A percentile compares a stretch with the other conserved stretches of the same genome.
phyloP scores from a whole-genome alignment of 129 eudicot species.

The Ambrosia artemisiifolia region DNA sequence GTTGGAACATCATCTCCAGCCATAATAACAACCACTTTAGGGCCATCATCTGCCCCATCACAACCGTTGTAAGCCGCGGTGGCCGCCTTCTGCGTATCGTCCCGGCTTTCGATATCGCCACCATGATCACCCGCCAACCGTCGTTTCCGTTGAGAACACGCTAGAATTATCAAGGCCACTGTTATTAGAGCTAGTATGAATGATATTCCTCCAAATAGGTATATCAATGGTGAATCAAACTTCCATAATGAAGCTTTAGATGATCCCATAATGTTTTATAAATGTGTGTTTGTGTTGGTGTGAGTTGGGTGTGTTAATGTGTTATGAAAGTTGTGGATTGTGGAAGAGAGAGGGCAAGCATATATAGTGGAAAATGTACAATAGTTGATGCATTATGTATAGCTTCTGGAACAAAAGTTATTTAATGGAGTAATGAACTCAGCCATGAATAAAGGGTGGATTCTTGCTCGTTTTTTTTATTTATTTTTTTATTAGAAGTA shows the following conservation, averaged over 20 bases:
- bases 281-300: not conserved
- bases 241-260: constrained; percentile 31
- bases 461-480: not conserved
- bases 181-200: constrained; percentile 39
- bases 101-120: constrained; percentile 24
- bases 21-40: constrained; percentile 57
- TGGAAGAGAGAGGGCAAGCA: not conserved
- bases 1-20: constrained; percentile 72
- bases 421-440: constrained; percentile 28
- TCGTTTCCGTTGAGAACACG: constrained; percentile 40
- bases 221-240: constrained; percentile 56
- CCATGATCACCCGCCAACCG: not conserved
- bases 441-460: constrained; percentile 19
- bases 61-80: not conserved
- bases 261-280: constrained; percentile 28
- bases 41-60: constrained; percentile 16
- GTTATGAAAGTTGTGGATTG: constrained; percentile 15
- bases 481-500: not conserved
- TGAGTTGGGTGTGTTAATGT: constrained; percentile 20
- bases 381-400: constrained; percentile 8
- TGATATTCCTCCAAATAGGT: constrained; percentile 51
- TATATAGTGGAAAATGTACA: constrained; percentile 30
- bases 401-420: constrained; percentile 15
- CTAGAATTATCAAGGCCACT: constrained; percentile 49
- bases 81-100: not conserved